A percentile compares a stretch with the other conserved stretches of the same genome.
Evolutionary conservation across 495 filamentous ascomycete genomes (phyloP).

Genomic region (Cercophora newfieldiana): DNA sequence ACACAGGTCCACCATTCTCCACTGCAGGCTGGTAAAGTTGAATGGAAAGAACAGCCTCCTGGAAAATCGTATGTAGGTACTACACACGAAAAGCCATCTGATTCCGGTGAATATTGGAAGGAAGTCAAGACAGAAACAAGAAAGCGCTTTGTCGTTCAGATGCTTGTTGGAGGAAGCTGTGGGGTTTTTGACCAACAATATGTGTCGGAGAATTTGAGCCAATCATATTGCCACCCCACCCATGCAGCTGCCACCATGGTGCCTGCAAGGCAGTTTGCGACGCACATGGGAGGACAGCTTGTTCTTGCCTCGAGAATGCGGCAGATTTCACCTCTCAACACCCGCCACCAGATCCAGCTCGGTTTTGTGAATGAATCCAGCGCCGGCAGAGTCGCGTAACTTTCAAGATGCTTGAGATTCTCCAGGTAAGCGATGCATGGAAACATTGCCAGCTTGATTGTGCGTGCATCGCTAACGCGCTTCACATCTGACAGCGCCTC

Average conservation of each 20-base stretch:
- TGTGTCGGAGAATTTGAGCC: slow-evolving; percentile 13
- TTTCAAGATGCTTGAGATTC: slow-evolving; percentile 48
- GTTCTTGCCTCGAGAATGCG: slow-evolving; percentile 13
- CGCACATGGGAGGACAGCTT: slow-evolving; percentile 25
- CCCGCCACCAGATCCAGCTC: slow-evolving; percentile 11
- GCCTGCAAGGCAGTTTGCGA: slow-evolving; percentile 15
- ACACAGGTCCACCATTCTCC: neutral
- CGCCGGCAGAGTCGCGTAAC: slow-evolving; percentile 21
- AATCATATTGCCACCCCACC: neutral
- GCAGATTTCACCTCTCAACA: slow-evolving; percentile 22
- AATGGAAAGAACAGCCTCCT: no score
- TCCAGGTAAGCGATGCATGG: slow-evolving; percentile 42
- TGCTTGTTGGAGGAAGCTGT: neutral
- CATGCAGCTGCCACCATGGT: neutral
- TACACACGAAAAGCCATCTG: neutral
- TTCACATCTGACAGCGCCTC: slow-evolving; percentile 62
- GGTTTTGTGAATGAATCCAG: slow-evolving; percentile 14
- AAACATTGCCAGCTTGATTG: neutral
- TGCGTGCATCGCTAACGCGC: neutral
- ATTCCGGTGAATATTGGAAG: neutral
- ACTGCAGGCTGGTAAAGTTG: no score
- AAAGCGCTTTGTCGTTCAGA: neutral
- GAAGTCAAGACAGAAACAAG: neutral
- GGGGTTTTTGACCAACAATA: neutral
- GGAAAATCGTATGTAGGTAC: no score